Evolutionary conservation across 2,329 filamentous ascomycete species (phyloP).

Genomic region (Fusarium longipes): DNA sequence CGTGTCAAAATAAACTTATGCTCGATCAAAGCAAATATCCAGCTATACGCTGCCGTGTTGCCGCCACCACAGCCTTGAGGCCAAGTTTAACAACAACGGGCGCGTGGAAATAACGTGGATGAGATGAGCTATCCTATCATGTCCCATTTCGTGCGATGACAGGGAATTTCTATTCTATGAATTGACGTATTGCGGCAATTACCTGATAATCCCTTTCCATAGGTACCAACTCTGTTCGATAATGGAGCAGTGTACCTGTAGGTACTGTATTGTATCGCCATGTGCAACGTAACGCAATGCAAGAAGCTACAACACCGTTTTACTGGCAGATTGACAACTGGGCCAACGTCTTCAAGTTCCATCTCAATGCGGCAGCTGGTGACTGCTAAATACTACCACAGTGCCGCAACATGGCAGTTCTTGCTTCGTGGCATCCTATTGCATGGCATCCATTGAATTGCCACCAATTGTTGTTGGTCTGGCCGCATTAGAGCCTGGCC

Average conservation of each 20-base stretch:
- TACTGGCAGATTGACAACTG: slow-evolving; percentile 9
- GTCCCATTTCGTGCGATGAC: neutral
- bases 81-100: slow-evolving; percentile 4
- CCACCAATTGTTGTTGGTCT: slow-evolving; percentile 19
- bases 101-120: slow-evolving; percentile 21
- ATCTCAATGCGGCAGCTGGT: slow-evolving; percentile 29
- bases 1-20: slow-evolving; percentile 11
- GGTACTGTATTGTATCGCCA: slow-evolving; percentile 13
- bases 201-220: slow-evolving; percentile 22
- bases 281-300: slow-evolving; percentile 18
- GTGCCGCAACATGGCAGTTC: slow-evolving; percentile 14
- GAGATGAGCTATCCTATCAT: neutral
- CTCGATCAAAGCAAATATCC: slow-evolving; percentile 1
- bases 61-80: slow-evolving; percentile 1
- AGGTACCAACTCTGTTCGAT: slow-evolving; percentile 12
- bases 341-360: slow-evolving; percentile 17
- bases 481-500: slow-evolving; percentile 15
- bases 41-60: slow-evolving; percentile 1
- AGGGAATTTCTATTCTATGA: slow-evolving; percentile 8
- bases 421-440: slow-evolving; percentile 4
- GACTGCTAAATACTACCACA: slow-evolving; percentile 21
- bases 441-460: slow-evolving; percentile 19
- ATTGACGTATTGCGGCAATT: slow-evolving; percentile 10
- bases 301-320: slow-evolving; percentile 12
- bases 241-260: slow-evolving; percentile 1